phyloP scores from a whole-genome alignment of 1,139 yeast species.

The Hyphopichia burtonii region DNA sequence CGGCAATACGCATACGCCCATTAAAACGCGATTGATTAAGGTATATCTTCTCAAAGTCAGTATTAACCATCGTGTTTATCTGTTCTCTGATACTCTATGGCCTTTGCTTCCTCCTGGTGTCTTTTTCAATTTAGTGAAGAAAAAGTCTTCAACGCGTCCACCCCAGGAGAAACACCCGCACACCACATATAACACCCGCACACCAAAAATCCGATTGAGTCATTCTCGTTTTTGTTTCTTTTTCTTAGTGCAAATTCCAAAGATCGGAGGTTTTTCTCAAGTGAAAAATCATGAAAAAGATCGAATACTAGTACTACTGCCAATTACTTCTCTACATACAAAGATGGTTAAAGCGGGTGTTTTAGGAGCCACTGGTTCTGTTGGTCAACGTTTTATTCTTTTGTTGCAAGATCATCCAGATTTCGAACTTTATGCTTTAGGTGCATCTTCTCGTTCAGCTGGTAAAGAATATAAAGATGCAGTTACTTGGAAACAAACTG shows the following conservation, averaged over 20 bases:
- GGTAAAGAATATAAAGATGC: conserved; percentile 86
- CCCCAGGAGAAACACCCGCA: conserved; percentile 1
- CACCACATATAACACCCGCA: neutral
- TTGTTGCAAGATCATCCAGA: conserved; percentile 86
- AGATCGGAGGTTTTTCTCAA: too few species aligned
- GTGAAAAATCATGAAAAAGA: too few species aligned
- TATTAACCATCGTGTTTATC: conserved; percentile 34
- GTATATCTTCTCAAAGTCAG: conserved; percentile 82
- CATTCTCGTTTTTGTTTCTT: neutral
- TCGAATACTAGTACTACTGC: too few species aligned
- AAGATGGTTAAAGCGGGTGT: conserved; percentile 67
- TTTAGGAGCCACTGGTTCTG: conserved; percentile 96
- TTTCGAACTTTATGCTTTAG: conserved; percentile 79
- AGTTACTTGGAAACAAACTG: conserved; percentile 93
- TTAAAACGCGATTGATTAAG: conserved; percentile 79
- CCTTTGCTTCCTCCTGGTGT: neutral
- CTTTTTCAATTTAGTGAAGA: neutral
- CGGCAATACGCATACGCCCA: conserved; percentile 93
- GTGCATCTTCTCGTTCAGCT: conserved; percentile 93
- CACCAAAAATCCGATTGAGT: neutral
- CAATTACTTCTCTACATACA: too few species aligned
- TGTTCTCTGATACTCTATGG: too few species aligned
- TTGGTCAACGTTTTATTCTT: conserved; percentile 93
- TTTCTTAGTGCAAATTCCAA: too few species aligned
- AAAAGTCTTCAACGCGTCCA: neutral